Conservation (phyloP, 2,329 filamentous ascomycete genomes). For the Zymoseptoria crescenta region DNA sequence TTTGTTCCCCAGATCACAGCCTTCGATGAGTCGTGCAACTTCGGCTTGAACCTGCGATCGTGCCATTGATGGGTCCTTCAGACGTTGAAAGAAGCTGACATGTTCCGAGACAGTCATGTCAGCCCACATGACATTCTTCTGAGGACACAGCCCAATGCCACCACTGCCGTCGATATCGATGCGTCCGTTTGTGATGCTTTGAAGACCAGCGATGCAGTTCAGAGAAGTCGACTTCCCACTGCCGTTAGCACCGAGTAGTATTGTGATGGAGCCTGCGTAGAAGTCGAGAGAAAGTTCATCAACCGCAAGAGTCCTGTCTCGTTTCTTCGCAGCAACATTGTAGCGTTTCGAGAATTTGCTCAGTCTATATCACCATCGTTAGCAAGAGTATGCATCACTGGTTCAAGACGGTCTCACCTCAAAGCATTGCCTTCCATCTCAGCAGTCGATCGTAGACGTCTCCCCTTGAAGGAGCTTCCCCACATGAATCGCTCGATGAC, state of each 20-base stretch:
- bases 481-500: constrained; percentile 65
- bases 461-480: constrained; percentile 52
- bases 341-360: constrained; percentile 16
- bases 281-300: constrained; percentile 14
- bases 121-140: constrained; percentile 92
- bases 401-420: neutral
- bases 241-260: constrained; percentile 70
- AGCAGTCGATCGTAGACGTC: constrained; percentile 32
- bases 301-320: constrained; percentile 13
- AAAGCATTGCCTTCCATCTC: constrained; percentile 16
- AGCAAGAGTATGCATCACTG: neutral
- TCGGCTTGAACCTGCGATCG: constrained; percentile 49
- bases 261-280: constrained; percentile 13
- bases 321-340: constrained; percentile 11
- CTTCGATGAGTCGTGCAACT: constrained; percentile 54
- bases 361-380: neutral
- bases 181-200: constrained; percentile 63
- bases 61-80: constrained; percentile 47
- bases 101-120: constrained; percentile 81
- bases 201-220: constrained; percentile 77
- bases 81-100: constrained; percentile 69
- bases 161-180: constrained; percentile 72
- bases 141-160: constrained; percentile 78
- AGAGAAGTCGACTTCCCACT: constrained; percentile 86
- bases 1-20: constrained; percentile 68